A percentile compares a stretch with the other conserved stretches of the same genome.
Evolutionary conservation across 495 filamentous ascomycete species (phyloP).

Genomic region (Chaetomidium leptoderma): DNA sequence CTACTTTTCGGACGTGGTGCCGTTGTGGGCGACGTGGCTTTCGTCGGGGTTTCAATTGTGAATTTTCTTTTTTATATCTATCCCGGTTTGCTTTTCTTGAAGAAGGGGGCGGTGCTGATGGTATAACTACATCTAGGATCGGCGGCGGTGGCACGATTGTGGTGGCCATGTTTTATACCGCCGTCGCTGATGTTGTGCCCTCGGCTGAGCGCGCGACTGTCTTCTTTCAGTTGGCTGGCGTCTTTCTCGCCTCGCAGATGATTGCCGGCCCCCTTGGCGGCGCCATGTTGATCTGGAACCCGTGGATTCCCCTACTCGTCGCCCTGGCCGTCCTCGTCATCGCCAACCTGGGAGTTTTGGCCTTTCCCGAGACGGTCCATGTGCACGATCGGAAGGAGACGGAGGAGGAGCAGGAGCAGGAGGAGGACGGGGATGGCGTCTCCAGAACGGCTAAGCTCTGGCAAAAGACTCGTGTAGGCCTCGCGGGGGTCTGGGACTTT

Average conservation of each 20-base stretch:
- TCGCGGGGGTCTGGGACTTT: slow-evolving; percentile 24
- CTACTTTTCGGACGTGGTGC: slow-evolving; percentile 27
- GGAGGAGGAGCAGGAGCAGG: neutral
- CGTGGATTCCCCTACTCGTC: slow-evolving; percentile 27
- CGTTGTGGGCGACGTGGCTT: slow-evolving; percentile 30
- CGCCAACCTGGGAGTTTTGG: slow-evolving; percentile 1
- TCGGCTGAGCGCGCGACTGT: slow-evolving; percentile 24
- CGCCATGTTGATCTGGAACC: slow-evolving; percentile 21
- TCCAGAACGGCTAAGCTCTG: neutral
- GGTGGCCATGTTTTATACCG: slow-evolving; percentile 35
- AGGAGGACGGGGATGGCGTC: slow-evolving; percentile 7
- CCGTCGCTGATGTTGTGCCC: slow-evolving; percentile 31
- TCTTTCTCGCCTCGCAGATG: slow-evolving; percentile 26
- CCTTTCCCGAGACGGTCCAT: slow-evolving; percentile 32
- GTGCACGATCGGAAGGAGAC: slow-evolving; percentile 19
- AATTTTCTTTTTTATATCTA: neutral
- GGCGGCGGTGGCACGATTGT: slow-evolving; percentile 29
- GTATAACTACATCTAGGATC: slow-evolving; percentile 24
- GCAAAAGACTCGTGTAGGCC: slow-evolving; percentile 14
- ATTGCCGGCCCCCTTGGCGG: slow-evolving; percentile 27
- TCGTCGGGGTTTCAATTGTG: slow-evolving; percentile 23
- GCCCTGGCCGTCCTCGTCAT: slow-evolving; percentile 16
- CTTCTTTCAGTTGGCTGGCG: slow-evolving; percentile 31
- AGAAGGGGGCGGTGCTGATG: neutral
- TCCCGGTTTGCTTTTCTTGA: neutral